These are phyloP conservation scores for Nakazawaea pomicola DNA, from an alignment of 805 yeast species.

Conservation along the genomic window DNA sequence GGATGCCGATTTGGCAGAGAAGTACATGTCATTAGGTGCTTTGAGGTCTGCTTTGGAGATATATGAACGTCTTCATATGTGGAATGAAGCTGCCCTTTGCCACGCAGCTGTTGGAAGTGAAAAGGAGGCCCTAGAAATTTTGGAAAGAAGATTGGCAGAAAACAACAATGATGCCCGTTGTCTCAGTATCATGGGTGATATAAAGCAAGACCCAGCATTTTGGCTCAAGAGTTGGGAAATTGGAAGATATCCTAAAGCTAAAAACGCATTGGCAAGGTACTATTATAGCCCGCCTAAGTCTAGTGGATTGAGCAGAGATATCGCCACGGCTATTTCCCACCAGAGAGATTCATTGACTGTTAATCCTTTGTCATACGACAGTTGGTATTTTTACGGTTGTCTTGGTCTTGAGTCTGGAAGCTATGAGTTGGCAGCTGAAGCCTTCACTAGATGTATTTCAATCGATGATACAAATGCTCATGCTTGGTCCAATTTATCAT, in stretches of 20 bases:
- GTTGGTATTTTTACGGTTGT: slow-evolving; percentile 93
- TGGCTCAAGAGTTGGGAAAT: slow-evolving; percentile 89
- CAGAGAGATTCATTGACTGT: slow-evolving; percentile 69
- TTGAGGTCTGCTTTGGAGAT: slow-evolving; percentile 85
- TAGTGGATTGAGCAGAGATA: slow-evolving; percentile 47
- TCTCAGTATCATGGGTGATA: slow-evolving; percentile 78
- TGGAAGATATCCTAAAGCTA: slow-evolving; percentile 80
- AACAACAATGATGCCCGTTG: slow-evolving; percentile 81
- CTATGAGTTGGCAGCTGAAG: slow-evolving; percentile 79
- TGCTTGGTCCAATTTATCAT: slow-evolving; percentile 90
- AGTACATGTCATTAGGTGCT: slow-evolving; percentile 79
- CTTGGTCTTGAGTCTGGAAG: slow-evolving; percentile 71
- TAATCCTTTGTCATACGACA: slow-evolving; percentile 69
- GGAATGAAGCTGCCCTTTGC: slow-evolving; percentile 85
- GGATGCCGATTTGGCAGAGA: slow-evolving; percentile 80
- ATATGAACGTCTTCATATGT: slow-evolving; percentile 71
- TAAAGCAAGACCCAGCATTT: slow-evolving; percentile 63
- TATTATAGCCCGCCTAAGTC: slow-evolving; percentile 60
- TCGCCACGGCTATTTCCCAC: slow-evolving; percentile 53
- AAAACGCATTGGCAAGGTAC: slow-evolving; percentile 72
- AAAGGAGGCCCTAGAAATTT: slow-evolving; percentile 54
- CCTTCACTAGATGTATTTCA: slow-evolving; percentile 86
- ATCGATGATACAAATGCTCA: slow-evolving; percentile 74
- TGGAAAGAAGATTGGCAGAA: slow-evolving; percentile 45
- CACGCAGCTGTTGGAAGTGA: slow-evolving; percentile 81